Percentiles rank a stretch among this genome's conserved stretches.
Conservation (phyloP, 345 rosid genomes). For the Isatis tinctoria region DNA sequence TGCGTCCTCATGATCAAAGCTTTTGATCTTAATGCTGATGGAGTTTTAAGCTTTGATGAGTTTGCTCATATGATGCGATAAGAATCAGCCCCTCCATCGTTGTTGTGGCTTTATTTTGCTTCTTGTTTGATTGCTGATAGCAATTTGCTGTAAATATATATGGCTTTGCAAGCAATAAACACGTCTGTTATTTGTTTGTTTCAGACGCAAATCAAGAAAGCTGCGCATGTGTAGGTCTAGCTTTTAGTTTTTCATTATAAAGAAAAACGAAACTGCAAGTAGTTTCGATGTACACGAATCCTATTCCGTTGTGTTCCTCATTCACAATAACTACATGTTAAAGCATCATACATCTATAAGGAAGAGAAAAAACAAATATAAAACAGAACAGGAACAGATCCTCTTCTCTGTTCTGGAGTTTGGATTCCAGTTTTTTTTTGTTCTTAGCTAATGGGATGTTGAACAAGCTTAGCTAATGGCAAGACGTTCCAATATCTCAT, state of each 20-base stretch:
- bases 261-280: not conserved
- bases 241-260: not conserved
- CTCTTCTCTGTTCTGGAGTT: not conserved
- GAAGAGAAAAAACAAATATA: too few species aligned
- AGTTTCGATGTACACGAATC: constrained; percentile 7
- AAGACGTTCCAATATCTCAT: constrained; percentile 75
- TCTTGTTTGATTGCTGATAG: not conserved
- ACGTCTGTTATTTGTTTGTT: not conserved
- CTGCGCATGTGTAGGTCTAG: not conserved
- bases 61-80: constrained; percentile 59
- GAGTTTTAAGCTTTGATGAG: constrained; percentile 66
- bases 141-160: not conserved
- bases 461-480: constrained; percentile 46
- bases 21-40: constrained; percentile 69
- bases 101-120: not conserved
- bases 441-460: constrained; percentile 13
- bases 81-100: not conserved
- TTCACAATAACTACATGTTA: not conserved
- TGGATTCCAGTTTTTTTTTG: not conserved
- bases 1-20: constrained; percentile 54
- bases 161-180: not conserved
- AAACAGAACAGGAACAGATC: not conserved
- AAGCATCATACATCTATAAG: not conserved
- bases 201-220: not conserved
- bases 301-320: not conserved